Evolutionary conservation across 2,329 filamentous ascomycete genomes (phyloP), one percentile per base, ranked within the genome.

Genomic region (Arthroderma uncinatum): DNA sequence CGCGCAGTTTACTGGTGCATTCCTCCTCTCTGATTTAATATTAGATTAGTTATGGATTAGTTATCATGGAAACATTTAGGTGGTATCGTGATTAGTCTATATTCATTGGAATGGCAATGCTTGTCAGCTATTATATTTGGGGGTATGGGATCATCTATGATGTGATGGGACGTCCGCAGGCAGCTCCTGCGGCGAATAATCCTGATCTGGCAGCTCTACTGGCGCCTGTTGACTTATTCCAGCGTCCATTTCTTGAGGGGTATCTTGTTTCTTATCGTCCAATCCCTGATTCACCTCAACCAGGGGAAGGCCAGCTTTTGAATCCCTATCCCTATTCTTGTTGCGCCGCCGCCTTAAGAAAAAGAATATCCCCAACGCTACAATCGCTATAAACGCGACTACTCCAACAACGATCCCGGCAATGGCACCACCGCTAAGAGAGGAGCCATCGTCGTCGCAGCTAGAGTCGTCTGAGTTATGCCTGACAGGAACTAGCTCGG

Each of bases 401-500:
- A 28, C 54, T 2, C 58, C 58, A 25, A 59, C 19, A 10, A 57
- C 58, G 25, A 59, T 57, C 7, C 58, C 58, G 7, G 58, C 58
- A 14, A 59, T 57, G 5, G 58, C 48, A n/a, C 55, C 58, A 2
- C 30, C 39, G 21, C 36, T 42, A 7, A 59, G 14, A 8, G 50
- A 36, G 8, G 50, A 53, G 36, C 21, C 14, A 44, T 44, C 40
- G 19, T 48, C 23, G 2, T 16, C 14, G 12, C 23, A 5, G 19
- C 2, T 28, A 34, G 28, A 53, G 28, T 28, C 21, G 21, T n/a
- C 47, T 30, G 50, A 28, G 16, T 12, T 14, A 23, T 28, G 12
- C n/a, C 30, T 47, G 10, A 59, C 30, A 10, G 61, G 60, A 54
- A 67, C 62, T 16, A 67, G 52, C 14, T 65, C 53, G 23, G 59